phyloP scores from a whole-genome alignment of 2,329 filamentous ascomycete species.

The Xylariales sp. region DNA sequence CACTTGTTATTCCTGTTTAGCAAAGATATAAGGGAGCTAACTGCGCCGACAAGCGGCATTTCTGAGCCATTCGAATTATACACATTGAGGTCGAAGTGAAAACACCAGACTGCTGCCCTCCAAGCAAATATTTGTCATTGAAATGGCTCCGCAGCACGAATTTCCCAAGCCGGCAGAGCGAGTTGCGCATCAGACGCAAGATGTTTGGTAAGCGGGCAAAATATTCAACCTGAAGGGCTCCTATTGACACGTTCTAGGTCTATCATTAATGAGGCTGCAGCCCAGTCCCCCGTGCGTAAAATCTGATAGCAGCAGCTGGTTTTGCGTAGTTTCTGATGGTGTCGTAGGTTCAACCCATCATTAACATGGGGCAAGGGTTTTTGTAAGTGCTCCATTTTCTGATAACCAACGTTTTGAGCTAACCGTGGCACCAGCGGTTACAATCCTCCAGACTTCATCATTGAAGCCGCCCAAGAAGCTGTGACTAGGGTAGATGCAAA shows the following conservation, averaged over 20 bases:
- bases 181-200: constrained; percentile 44
- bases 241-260: constrained; percentile 43
- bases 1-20: too few relatives aligned
- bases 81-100: too few relatives aligned
- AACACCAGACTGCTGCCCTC: too few relatives aligned
- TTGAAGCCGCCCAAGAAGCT: background rate
- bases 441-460: constrained; percentile 1
- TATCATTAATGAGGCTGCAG: constrained; percentile 63
- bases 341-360: background rate
- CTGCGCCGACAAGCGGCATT: too few relatives aligned
- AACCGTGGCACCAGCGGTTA: background rate
- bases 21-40: too few relatives aligned
- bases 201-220: constrained; percentile 43
- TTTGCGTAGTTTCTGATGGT: too few relatives aligned
- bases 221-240: constrained; percentile 35
- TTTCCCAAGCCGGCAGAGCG: constrained; percentile 46
- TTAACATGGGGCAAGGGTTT: constrained; percentile 1
- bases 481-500: background rate
- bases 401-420: too few relatives aligned
- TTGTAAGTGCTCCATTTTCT: too few relatives aligned
- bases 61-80: too few relatives aligned
- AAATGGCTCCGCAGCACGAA: too few relatives aligned
- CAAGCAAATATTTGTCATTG: too few relatives aligned
- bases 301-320: too few relatives aligned
- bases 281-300: constrained; percentile 55